A percentile compares a stretch with the other conserved stretches of the same genome.
These are phyloP conservation scores for Sugiyamaella chiloensis DNA, from an alignment of 805 yeast genomes.

Conservation along the genomic window DNA sequence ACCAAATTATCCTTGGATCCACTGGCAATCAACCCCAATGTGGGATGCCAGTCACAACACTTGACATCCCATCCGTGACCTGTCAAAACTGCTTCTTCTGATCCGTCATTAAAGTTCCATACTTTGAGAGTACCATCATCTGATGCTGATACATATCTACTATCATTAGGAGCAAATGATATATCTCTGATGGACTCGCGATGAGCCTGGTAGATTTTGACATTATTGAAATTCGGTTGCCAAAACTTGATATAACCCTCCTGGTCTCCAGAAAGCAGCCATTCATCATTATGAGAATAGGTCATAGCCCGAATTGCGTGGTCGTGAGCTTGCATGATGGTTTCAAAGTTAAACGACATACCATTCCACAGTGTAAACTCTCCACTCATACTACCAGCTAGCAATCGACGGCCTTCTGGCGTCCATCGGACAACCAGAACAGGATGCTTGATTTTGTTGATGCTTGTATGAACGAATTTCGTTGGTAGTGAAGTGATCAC, in stretches of 20 bases:
- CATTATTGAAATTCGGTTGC: conserved; percentile 98
- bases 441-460: conserved; percentile 89
- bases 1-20: conserved; percentile 95
- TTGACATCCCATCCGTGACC: conserved; percentile 99
- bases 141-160: conserved; percentile 88
- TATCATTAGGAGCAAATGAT: conserved; percentile 84
- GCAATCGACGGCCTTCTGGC: conserved; percentile 87
- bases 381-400: conserved; percentile 89
- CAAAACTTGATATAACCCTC: conserved; percentile 89
- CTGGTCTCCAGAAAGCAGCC: conserved; percentile 93
- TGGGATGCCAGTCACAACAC: conserved; percentile 95
- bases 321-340: conserved; percentile 98
- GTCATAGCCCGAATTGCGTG: conserved; percentile 73
- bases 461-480: conserved; percentile 84
- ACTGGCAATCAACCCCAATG: conserved; percentile 77
- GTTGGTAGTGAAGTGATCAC: conserved; percentile 56
- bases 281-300: conserved; percentile 87
- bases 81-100: conserved; percentile 74
- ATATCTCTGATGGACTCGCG: conserved; percentile 81
- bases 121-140: conserved; percentile 89
- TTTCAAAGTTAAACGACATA: conserved; percentile 88
- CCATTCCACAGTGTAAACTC: conserved; percentile 98
- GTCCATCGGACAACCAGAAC: conserved; percentile 93
- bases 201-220: conserved; percentile 62
- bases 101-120: conserved; percentile 90